Percentiles rank a stretch among this genome's conserved stretches.
phyloP scores from a whole-genome alignment of 2,329 filamentous ascomycete species.

The Cercospora sesami region DNA sequence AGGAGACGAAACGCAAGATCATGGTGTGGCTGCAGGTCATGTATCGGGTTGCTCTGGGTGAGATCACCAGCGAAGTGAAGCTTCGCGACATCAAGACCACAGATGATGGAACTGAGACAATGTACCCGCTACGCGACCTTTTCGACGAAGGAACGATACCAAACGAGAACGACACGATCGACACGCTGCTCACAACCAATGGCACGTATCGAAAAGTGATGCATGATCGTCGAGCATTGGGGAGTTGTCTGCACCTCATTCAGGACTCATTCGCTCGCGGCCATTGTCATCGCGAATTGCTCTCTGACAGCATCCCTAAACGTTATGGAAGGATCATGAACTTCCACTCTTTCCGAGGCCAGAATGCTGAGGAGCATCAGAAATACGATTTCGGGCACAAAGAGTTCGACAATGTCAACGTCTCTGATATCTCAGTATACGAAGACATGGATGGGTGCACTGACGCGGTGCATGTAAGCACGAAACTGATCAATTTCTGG shows the following conservation, averaged over 20 bases:
- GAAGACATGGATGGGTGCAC: constrained; percentile 15
- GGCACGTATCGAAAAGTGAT: constrained; percentile 11
- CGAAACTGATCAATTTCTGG: constrained; percentile 15
- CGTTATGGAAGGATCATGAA: constrained; percentile 9
- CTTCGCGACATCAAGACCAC: constrained; percentile 5
- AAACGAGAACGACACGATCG: neutral
- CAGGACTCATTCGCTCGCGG: constrained; percentile 18
- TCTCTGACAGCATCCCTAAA: constrained; percentile 1
- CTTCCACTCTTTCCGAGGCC: constrained; percentile 16
- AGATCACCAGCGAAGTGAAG: neutral
- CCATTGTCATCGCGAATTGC: neutral
- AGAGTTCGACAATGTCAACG: constrained; percentile 8
- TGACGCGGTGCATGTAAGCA: constrained; percentile 12
- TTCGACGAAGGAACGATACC: constrained; percentile 10
- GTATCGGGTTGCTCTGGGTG: constrained; percentile 11
- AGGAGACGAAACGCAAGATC: constrained; percentile 12
- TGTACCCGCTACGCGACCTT: constrained; percentile 1
- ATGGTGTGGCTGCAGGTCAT: constrained; percentile 14
- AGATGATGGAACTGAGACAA: neutral
- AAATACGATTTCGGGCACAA: constrained; percentile 13
- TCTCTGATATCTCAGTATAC: constrained; percentile 6
- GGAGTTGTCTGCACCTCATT: constrained; percentile 14
- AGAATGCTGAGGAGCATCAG: constrained; percentile 14
- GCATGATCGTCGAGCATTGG: constrained; percentile 8
- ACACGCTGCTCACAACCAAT: constrained; percentile 8